phyloP scores from a whole-genome alignment of 495 filamentous ascomycete species.

The Penicillium verhagenii region DNA sequence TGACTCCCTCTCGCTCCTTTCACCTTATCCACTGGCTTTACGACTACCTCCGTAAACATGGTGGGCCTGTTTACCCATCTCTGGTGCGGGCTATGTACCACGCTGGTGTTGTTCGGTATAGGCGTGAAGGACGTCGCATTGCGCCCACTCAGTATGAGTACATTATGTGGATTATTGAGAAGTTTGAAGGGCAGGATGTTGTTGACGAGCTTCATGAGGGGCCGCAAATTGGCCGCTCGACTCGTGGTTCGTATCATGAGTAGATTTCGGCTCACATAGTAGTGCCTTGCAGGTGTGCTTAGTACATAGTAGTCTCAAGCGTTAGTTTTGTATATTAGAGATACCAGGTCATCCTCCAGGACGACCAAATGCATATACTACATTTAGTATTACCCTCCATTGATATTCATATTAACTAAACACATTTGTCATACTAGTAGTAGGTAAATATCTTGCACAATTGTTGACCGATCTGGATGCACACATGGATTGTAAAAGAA shows the following conservation, averaged over 20 bases:
- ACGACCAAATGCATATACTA: neutral
- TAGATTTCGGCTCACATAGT: no score
- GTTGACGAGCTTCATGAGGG: conserved; percentile 21
- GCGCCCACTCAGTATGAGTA: conserved; percentile 31
- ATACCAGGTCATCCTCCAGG: neutral
- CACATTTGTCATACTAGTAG: no score
- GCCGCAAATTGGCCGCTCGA: conserved; percentile 8
- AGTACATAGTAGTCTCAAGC: no score
- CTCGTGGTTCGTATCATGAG: neutral
- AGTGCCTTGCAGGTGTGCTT: no score
- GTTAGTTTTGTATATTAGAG: neutral
- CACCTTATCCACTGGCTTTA: conserved; percentile 43
- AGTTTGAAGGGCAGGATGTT: conserved; percentile 36
- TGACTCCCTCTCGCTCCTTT: conserved; percentile 38
- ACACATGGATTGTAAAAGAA: neutral
- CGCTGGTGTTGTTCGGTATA: conserved; percentile 43
- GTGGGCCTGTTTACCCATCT: conserved; percentile 37
- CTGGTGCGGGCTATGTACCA: conserved; percentile 47
- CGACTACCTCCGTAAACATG: conserved; percentile 32
- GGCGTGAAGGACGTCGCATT: conserved; percentile 29
- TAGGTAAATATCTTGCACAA: no score
- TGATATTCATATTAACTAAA: no score
- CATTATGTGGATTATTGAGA: conserved; percentile 34
- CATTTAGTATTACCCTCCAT: no score
- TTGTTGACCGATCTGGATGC: no score